Evolutionary conservation across 2,329 filamentous ascomycete species (phyloP), one percentile per base, ranked within the genome.

Genomic region (Aspergillus nomiae): DNA sequence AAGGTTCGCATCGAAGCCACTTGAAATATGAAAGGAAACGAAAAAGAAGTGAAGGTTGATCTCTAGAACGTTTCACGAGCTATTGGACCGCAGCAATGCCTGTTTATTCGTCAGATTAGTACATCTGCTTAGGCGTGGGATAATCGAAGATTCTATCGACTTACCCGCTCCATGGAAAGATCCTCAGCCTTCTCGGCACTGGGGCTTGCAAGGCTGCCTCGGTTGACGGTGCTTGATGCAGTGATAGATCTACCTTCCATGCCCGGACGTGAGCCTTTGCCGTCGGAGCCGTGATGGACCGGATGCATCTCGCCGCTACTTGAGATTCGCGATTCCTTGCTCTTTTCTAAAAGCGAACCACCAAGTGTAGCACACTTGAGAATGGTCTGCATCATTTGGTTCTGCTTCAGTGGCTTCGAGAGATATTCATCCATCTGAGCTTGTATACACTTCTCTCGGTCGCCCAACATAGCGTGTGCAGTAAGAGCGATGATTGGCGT

Each of bases 361-460:
- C 94, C 93, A 38, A 98, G 88, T 5, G 95, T 97, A 14, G 93
- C 94, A 76, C 94, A 98, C 78, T 97, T 97, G 67, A 98, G 86
- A 64, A 99, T 98, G 1, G 94, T 97, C 81, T 98, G 94, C 73
- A 98, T 97, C 73, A 98, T 89, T 77, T 97, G 92, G 76, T 96
- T 97, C 75, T 97, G 94, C 78, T 97, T 96, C 65, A 98, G 84
- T 30, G 94, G 94, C 77, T 99, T 99, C 21, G 94, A 97, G 48
- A 99, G 84, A 75, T 99, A 99, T 78, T 99, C 95, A 77, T 99
- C 95, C 95, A 99, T 99, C 81, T 98, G 93, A 11, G 94, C 95
- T 76, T 97, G 92, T 65, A 99, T 96, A 78, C 95, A 99, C 83
- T 96, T 97, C 77, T 99, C 95, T 56, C 95, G 88, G 74, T 99